Conservation (phyloP, 352 stramenopile species). For the Phytopythium litorale region DNA sequence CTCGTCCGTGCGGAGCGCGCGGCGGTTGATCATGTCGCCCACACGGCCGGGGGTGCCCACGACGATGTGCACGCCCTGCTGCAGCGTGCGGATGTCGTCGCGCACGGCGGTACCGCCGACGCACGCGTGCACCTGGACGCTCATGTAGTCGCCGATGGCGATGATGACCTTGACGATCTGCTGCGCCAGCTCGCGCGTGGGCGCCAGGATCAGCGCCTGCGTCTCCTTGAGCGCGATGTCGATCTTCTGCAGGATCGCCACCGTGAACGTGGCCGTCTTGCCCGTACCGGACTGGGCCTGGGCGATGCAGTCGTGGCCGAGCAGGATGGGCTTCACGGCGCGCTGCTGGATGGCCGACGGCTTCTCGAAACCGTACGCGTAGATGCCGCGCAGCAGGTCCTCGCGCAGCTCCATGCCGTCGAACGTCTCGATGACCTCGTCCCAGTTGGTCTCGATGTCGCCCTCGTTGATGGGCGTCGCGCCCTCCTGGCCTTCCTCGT, state of each 20-base stretch:
- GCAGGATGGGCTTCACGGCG: constrained; percentile 96
- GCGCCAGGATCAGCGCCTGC: constrained; percentile 98
- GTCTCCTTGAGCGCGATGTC: constrained; percentile 95
- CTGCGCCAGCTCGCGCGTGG: constrained; percentile 99
- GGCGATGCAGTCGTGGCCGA: constrained; percentile 98
- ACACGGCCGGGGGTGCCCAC: constrained; percentile 98
- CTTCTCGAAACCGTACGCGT: constrained; percentile 99
- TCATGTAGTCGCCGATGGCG: constrained; percentile 95
- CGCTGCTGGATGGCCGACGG: constrained; percentile 99
- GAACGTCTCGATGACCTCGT: constrained; percentile 98
- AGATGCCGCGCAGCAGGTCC: constrained; percentile 99
- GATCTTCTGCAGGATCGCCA: constrained; percentile 98
- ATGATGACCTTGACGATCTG: constrained; percentile 99
- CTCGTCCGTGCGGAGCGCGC: constrained; percentile 91
- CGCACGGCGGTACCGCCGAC: constrained; percentile 98
- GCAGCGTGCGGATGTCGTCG: constrained; percentile 98
- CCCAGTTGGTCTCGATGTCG: constrained; percentile 98
- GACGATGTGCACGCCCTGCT: constrained; percentile 98
- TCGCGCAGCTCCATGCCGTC: constrained; percentile 98
- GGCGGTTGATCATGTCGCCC: constrained; percentile 99
- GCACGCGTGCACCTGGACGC: constrained; percentile 96
- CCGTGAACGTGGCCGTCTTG: constrained; percentile 99
- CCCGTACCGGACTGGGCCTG: constrained; percentile 98
- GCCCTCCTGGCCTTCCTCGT: constrained; percentile 65
- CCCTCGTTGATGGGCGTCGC: constrained; percentile 83